A percentile compares a stretch with the other conserved stretches of the same genome.
Evolutionary conservation across 441 rosid species (phyloP).

Genomic region (Kokia cookei): DNA sequence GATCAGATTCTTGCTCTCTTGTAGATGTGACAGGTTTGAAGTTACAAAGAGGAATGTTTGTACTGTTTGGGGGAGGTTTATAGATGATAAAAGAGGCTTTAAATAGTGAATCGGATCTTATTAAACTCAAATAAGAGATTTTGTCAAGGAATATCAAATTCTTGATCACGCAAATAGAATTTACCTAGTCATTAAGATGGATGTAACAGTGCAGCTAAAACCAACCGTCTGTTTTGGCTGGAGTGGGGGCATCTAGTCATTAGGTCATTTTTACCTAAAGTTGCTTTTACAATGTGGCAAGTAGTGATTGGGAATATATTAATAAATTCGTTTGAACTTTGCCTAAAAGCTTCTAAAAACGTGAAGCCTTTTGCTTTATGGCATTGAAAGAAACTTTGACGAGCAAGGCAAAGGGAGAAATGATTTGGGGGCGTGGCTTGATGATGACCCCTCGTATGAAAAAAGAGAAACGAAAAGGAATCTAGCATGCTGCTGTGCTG

Average conservation of each 20-base stretch:
- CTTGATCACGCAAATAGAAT: neutral
- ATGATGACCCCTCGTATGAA: constrained; percentile 33
- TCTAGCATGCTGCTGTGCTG: constrained; percentile 32
- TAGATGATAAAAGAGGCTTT: constrained; percentile 18
- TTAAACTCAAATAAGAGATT: too few relatives aligned
- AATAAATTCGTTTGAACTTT: neutral
- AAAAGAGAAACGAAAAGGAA: constrained; percentile 11
- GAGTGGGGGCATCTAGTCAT: neutral
- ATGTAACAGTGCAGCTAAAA: constrained; percentile 1
- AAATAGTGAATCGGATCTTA: constrained; percentile 2
- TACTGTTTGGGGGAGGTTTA: constrained; percentile 11
- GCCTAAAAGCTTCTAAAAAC: neutral
- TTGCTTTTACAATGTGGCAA: neutral
- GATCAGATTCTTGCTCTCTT: constrained; percentile 8
- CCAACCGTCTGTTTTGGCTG: neutral
- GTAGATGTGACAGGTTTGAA: constrained; percentile 19
- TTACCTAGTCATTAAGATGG: neutral
- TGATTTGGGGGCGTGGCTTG: constrained; percentile 49
- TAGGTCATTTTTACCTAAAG: neutral
- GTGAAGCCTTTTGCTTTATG: neutral
- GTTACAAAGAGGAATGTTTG: constrained; percentile 28
- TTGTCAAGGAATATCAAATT: too few relatives aligned
- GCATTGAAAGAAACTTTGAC: constrained; percentile 4
- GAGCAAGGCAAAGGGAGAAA: constrained; percentile 21
- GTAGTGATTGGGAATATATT: neutral